phyloP scores from a whole-genome alignment of 192 early-diverging fungal species.

The Backusella tuberculispora region DNA sequence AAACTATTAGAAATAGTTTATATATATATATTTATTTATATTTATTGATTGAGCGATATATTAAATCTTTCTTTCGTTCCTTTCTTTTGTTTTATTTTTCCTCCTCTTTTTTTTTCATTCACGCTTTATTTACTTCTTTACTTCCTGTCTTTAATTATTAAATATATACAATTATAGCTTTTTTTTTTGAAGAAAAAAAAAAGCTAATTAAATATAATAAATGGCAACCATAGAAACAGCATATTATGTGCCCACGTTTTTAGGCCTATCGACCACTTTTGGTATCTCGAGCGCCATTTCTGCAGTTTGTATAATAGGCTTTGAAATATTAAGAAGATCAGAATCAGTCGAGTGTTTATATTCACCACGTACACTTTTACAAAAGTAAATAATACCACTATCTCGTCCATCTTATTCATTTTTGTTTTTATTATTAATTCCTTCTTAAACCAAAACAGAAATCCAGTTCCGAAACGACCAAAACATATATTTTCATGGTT shows the following conservation, averaged over 20 bases:
- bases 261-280: conserved; percentile 56
- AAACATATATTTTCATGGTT: conserved; percentile 56
- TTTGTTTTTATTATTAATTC: neutral
- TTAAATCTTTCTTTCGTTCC: neutral
- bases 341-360: conserved; percentile 57
- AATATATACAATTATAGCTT: neutral
- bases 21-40: neutral
- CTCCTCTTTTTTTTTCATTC: neutral
- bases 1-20: too few relatives aligned
- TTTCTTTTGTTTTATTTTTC: neutral
- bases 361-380: conserved; percentile 47
- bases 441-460: conserved; percentile 32
- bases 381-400: conserved; percentile 3
- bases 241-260: conserved; percentile 49
- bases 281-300: conserved; percentile 54
- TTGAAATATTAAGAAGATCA: conserved; percentile 53
- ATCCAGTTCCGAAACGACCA: conserved; percentile 53
- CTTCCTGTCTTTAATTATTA: neutral
- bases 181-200: neutral
- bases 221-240: conserved; percentile 53
- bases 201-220: neutral
- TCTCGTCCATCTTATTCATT: neutral
- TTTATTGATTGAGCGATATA: neutral
- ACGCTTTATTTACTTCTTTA: neutral
- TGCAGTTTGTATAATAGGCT: conserved; percentile 47